Conservation (phyloP, 1,139 yeast species). For the Zygosaccharomyces sapae region DNA sequence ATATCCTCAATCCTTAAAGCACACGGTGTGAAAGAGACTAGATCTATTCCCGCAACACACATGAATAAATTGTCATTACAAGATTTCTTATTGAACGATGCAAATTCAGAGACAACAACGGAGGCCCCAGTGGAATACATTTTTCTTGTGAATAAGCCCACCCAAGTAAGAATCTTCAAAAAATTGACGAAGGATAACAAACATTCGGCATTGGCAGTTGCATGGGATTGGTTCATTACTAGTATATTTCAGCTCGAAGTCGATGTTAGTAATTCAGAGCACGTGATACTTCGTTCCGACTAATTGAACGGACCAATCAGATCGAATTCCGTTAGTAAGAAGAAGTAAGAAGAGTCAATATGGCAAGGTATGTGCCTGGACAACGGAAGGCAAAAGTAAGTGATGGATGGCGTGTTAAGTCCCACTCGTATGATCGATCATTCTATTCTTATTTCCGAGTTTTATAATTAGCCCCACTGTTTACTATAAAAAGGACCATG, state of each 20-base stretch:
- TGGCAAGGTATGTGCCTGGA: neutral
- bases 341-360: neutral
- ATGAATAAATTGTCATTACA: slow-evolving; percentile 19
- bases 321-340: slow-evolving; percentile 1
- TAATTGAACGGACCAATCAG: slow-evolving; percentile 1
- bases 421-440: neutral
- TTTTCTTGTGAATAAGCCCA: slow-evolving; percentile 37
- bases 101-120: slow-evolving; percentile 5
- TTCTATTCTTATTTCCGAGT: neutral
- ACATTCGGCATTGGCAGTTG: slow-evolving; percentile 40
- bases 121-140: slow-evolving; percentile 24
- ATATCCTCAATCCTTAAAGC: slow-evolving; percentile 58
- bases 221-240: slow-evolving; percentile 68
- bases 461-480: neutral
- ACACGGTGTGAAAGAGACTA: slow-evolving; percentile 55
- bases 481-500: neutral
- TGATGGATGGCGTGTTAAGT: neutral
- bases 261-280: slow-evolving; percentile 5
- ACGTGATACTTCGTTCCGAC: slow-evolving; percentile 8
- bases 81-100: slow-evolving; percentile 28
- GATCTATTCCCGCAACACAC: slow-evolving; percentile 35
- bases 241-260: slow-evolving; percentile 50
- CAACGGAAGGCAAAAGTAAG: neutral
- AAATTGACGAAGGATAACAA: slow-evolving; percentile 34
- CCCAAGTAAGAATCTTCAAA: slow-evolving; percentile 43